Evolutionary conservation across 192 early-diverging fungal species (phyloP), one percentile per base, ranked within the genome.

Genomic region (Lunasporangiospora selenospora): DNA sequence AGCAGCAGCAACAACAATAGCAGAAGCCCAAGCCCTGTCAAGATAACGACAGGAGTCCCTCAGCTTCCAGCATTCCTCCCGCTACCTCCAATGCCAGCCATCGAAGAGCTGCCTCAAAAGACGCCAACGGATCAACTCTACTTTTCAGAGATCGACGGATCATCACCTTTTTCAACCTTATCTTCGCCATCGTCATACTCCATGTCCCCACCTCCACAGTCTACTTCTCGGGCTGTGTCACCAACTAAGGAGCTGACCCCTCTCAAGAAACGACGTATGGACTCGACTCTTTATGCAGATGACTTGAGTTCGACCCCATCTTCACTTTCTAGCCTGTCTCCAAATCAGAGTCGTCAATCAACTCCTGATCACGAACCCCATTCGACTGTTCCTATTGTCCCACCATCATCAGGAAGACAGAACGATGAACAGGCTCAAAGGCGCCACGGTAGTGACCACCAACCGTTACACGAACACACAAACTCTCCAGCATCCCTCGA

Each of bases 161-260:
- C 55, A 3, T 73, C 69, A 21, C 63, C 69, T n/a, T 23, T 63
- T 29, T 73, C 69, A 9, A 73, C 69, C n/a, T 33, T 73, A 0
- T 73, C 69, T 1, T 73, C 69, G 1, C 69, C 69, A 7, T 62
- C 69, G 2, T 62, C 69, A 4, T 73, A 34, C 29, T 62, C 60
- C 2, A 40, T 39, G 13, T 73, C 69, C 3, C 69, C 49, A 4
- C 53, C 69, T 7, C 54, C 60, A 6, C 54, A 39, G 33, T 51
- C 61, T 3, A 49, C 47, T 41, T 59, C 40, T 3, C 34, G 53
- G 12, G 50, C 53, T 3, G 47, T 49, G 41, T 15, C 31, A 6
- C 51, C 30, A 18, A 50, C 10, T 4, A 42, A 39, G 30, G 60
- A 58, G 8, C 33, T 43, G 4, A 42, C 60, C n/a, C 53, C 67